Percentiles rank a stretch among this genome's conserved stretches.
Evolutionary conservation across 345 rosid species (phyloP).

Genomic region (Rhizophora apiculata): DNA sequence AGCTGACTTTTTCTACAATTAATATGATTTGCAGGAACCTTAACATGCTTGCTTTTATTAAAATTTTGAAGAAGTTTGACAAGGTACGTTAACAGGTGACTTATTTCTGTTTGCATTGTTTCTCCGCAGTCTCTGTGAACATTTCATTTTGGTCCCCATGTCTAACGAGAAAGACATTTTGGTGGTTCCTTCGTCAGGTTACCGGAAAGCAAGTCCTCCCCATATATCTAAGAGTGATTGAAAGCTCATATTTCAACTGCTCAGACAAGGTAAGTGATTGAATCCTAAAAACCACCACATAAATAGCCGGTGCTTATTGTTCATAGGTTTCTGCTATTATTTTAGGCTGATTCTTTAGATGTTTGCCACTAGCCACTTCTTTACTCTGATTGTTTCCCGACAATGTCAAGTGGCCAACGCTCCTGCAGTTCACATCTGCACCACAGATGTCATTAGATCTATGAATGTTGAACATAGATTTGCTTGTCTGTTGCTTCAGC

Average conservation of each 20-base stretch:
- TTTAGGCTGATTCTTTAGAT: constrained; percentile 14
- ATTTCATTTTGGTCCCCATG: neutral
- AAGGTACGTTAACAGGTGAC: constrained; percentile 47
- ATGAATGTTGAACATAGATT: constrained; percentile 24
- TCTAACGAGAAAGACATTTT: constrained; percentile 1
- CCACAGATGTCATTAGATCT: constrained; percentile 11
- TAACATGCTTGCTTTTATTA: constrained; percentile 93
- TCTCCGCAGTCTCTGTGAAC: neutral
- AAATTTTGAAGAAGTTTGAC: constrained; percentile 92
- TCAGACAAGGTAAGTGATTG: constrained; percentile 72
- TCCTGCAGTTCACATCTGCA: constrained; percentile 21
- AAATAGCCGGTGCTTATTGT: neutral
- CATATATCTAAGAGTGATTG: constrained; percentile 83
- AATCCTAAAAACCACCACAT: too few species aligned
- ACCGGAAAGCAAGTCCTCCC: constrained; percentile 90
- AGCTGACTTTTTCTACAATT: constrained; percentile 2
- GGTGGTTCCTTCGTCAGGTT: constrained; percentile 38
- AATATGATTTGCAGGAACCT: constrained; percentile 57
- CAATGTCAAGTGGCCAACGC: constrained; percentile 42
- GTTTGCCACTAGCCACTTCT: constrained; percentile 20
- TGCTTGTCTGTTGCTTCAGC: constrained; percentile 24
- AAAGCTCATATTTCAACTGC: constrained; percentile 89
- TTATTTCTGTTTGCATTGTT: neutral
- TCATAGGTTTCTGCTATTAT: constrained; percentile 2
- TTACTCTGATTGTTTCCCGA: constrained; percentile 17